phyloP scores from a whole-genome alignment of 371 early-diverging fungal species.

The Encephalitozoon intestinalis region DNA sequence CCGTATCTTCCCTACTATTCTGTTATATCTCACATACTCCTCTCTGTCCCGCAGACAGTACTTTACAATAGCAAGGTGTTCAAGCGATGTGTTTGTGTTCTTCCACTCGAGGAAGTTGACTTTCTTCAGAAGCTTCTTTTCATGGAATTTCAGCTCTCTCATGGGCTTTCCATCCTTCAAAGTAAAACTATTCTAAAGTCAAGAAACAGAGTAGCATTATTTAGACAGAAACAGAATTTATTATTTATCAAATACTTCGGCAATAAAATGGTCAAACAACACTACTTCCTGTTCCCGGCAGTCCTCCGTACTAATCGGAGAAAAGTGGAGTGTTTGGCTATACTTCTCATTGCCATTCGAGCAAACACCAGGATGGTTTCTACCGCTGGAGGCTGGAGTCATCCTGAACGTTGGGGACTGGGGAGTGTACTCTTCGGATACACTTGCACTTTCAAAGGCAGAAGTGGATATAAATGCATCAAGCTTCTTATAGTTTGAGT shows the following conservation, averaged over 20 bases:
- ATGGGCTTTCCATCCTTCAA: slow-evolving; percentile 27
- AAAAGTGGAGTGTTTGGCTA: not conserved
- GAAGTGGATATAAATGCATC: slow-evolving; percentile 48
- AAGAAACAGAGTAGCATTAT: not conserved
- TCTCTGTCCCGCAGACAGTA: slow-evolving; percentile 83
- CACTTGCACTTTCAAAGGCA: not conserved
- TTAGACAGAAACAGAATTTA: not conserved
- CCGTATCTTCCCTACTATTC: slow-evolving; percentile 74
- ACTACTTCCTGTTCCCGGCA: not conserved
- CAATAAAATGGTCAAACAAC: slow-evolving; percentile 2
- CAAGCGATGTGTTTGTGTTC: slow-evolving; percentile 74
- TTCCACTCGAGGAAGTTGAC: slow-evolving; percentile 94
- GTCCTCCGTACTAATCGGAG: not conserved
- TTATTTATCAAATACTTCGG: slow-evolving; percentile 10
- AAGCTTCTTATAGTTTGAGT: slow-evolving; percentile 49
- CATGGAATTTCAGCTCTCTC: slow-evolving; percentile 79
- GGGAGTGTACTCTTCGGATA: not conserved
- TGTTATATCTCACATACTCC: slow-evolving; percentile 85
- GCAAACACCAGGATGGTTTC: not conserved
- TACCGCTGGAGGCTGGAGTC: not conserved
- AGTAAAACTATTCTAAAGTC: not conserved
- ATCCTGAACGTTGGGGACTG: slow-evolving; percentile 2
- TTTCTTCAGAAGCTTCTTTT: slow-evolving; percentile 89
- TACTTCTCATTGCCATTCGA: not conserved
- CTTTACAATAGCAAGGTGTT: slow-evolving; percentile 76